phyloP scores from a whole-genome alignment of 768 basidiomycete genomes.

The Aureoboletus auriporus region DNA sequence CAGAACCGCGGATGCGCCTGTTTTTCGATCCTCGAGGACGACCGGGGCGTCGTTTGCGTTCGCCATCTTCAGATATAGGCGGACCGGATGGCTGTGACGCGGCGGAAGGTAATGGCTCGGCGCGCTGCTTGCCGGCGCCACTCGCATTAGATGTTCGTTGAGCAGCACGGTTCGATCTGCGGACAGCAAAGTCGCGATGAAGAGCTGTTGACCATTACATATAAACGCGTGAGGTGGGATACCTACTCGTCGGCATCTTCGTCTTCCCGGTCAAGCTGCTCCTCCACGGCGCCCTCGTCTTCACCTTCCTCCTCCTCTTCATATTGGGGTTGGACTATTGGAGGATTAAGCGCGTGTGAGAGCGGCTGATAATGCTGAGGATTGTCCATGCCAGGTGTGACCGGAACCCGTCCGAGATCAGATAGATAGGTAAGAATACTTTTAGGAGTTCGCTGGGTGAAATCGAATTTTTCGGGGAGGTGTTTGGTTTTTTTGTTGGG shows the following conservation, averaged over 20 bases:
- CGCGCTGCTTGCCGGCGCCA: constrained; percentile 18
- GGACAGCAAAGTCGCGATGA: constrained; percentile 6
- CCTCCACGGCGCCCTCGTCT: constrained; percentile 69
- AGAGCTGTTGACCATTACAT: constrained; percentile 1
- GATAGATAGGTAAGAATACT: constrained; percentile 19
- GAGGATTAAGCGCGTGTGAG: constrained; percentile 72
- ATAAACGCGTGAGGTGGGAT: constrained; percentile 8
- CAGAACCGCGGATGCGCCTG: constrained; percentile 43
- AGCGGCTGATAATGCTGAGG: constrained; percentile 79
- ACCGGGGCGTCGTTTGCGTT: constrained; percentile 69
- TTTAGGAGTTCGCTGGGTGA: constrained; percentile 29
- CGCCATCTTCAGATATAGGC: constrained; percentile 29
- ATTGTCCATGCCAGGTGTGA: constrained; percentile 45
- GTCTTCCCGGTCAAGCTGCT: constrained; percentile 53
- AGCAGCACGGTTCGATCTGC: constrained; percentile 21
- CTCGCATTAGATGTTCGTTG: constrained; percentile 13
- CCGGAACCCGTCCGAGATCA: constrained; percentile 8
- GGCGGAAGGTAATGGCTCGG: constrained; percentile 25
- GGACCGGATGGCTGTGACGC: constrained; percentile 20
- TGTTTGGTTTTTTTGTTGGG: constrained; percentile 25
- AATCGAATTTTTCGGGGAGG: constrained; percentile 29
- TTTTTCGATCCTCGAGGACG: constrained; percentile 80
- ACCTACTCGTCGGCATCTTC: constrained; percentile 37
- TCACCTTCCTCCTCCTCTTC: constrained; percentile 63
- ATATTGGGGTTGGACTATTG: constrained; percentile 32